A percentile compares a stretch with the other conserved stretches of the same genome.
These are phyloP conservation scores for Sugiyamaella castrensis DNA, from an alignment of 1,139 yeast genomes.

Conservation along the genomic window DNA sequence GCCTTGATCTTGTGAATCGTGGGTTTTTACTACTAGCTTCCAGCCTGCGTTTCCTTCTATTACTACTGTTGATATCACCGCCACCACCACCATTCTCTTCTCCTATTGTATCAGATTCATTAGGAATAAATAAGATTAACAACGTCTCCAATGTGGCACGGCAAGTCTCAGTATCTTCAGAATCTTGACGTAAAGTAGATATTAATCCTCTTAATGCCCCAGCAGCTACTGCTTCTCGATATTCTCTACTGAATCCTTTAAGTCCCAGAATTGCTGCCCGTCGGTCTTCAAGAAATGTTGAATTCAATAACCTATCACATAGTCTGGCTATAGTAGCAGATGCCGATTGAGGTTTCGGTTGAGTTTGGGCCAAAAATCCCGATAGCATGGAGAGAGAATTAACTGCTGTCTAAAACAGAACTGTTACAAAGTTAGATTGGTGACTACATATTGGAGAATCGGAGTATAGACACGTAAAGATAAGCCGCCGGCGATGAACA, in stretches of 20 bases:
- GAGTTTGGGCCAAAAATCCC: conserved; percentile 46
- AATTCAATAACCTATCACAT: conserved; percentile 82
- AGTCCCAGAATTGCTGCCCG: conserved; percentile 88
- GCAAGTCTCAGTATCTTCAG: conserved; percentile 66
- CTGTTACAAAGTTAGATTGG: too few species aligned
- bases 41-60: background rate
- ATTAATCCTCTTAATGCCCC: conserved; percentile 79
- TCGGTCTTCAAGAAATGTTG: conserved; percentile 79
- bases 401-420: too few species aligned
- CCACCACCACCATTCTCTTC: background rate
- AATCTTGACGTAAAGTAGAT: conserved; percentile 61
- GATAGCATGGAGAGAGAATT: conserved; percentile 37
- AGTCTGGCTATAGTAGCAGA: conserved; percentile 86
- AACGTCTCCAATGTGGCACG: conserved; percentile 85
- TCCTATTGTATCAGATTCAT: conserved; percentile 11
- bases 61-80: background rate
- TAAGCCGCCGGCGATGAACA: too few species aligned
- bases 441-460: too few species aligned
- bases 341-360: conserved; percentile 59
- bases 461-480: too few species aligned
- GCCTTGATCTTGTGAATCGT: conserved; percentile 10
- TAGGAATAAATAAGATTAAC: conserved; percentile 62
- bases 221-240: conserved; percentile 87
- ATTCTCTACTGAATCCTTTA: conserved; percentile 85
- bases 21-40: background rate